Evolutionary conservation across 2,329 filamentous ascomycete genomes (phyloP), one percentile per base, ranked within the genome.

Genomic region (Hymenoscyphus fructigenus): DNA sequence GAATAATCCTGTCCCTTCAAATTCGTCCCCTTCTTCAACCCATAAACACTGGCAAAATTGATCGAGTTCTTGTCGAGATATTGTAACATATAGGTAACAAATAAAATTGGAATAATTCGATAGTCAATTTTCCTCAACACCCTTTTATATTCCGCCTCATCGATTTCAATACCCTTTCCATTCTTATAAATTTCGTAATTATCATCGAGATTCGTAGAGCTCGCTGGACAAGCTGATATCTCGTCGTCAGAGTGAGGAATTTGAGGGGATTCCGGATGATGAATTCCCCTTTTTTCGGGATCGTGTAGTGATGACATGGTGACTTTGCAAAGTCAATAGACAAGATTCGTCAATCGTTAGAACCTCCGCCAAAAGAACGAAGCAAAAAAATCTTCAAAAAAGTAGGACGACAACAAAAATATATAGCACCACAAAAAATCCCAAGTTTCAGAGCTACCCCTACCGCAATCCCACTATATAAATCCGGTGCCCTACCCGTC

Each of bases 31-130:
- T 55, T 61, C 38, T 65, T 63, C 5, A 72, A 62, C 2, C 66
- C 68, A 63, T 70, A 68, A 0, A 79, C 79, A 63, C 78, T 80
- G 7, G 82, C 81, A 71, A 84, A 84, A 68, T 82, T 83, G 73
- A 82, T 79, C 0, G 78, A 77, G 70, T 82, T 82, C 73, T 88
- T 88, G 73, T 88, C 85, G 79, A 88, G 85, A 64, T 87, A 87
- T 70, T 86, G 85, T 67, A 88, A 73, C 76, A 83, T 82, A 70
- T 88, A 88, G 0, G 82, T 85, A 53, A 82, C 68, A 66, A 87
- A 86, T 10, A 88, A 74, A 12, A 88, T 75, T 0, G 85, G 84
- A 5, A 88, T 81, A 10, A 88, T 75, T 14, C 77, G 76, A 67
- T 75, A 76, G 71, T 88, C 86, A 65, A 88, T 86, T 73, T 86